Percentiles rank a stretch among this genome's conserved stretches.
Evolutionary conservation across 2,329 filamentous ascomycete species (phyloP).

Genomic region (Oidium heveae): DNA sequence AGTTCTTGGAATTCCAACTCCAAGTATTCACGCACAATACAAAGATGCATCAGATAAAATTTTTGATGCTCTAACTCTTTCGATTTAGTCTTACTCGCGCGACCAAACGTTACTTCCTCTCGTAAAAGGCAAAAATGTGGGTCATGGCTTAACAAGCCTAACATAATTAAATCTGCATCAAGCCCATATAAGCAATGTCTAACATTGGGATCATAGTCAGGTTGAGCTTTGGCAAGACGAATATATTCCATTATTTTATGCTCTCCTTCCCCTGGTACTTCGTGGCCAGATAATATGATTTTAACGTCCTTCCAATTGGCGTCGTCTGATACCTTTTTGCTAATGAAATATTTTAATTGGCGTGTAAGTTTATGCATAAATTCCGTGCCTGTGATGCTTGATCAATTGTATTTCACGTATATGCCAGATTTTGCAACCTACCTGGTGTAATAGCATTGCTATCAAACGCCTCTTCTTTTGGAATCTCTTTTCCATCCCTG

Average conservation of each 20-base stretch:
- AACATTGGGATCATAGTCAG: conserved; percentile 73
- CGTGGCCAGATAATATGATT: conserved; percentile 86
- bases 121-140: conserved; percentile 92
- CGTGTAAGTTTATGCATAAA: conserved; percentile 94
- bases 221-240: conserved; percentile 85
- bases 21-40: conserved; percentile 89
- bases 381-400: conserved; percentile 27
- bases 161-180: conserved; percentile 95
- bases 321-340: conserved; percentile 95
- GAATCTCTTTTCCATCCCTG: conserved; percentile 68
- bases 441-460: conserved; percentile 96
- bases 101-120: conserved; percentile 93
- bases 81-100: conserved; percentile 63
- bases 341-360: conserved; percentile 95
- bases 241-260: conserved; percentile 99
- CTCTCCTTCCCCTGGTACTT: conserved; percentile 92
- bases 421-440: background rate
- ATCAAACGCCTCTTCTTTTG: conserved; percentile 87
- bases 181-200: conserved; percentile 93
- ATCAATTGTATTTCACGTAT: background rate
- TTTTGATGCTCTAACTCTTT: conserved; percentile 98
- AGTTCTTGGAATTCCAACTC: conserved; percentile 93
- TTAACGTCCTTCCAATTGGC: conserved; percentile 94
- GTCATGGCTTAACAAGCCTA: conserved; percentile 88
- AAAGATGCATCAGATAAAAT: conserved; percentile 91